Evolutionary conservation across 1,284 basidiomycete genomes (phyloP).

Genomic region (Irpex sp.): DNA sequence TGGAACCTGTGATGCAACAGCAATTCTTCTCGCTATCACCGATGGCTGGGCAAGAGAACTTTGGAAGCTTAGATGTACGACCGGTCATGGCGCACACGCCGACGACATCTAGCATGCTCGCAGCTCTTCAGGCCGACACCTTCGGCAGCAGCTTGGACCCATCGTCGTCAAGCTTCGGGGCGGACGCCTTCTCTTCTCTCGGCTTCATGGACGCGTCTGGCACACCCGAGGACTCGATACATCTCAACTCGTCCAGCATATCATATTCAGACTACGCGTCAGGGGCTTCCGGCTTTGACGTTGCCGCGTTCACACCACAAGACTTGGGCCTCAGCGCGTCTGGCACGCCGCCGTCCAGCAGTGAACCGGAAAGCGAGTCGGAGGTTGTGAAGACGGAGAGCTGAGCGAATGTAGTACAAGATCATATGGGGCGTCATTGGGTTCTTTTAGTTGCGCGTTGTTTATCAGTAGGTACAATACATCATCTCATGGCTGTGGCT

Average conservation of each 20-base stretch:
- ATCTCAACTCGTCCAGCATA: conserved; percentile 49
- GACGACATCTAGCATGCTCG: conserved; percentile 84
- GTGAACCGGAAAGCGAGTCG: conserved; percentile 50
- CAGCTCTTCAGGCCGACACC: conserved; percentile 72
- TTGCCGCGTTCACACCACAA: conserved; percentile 57
- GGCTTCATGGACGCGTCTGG: conserved; percentile 72
- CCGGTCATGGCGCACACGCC: conserved; percentile 69
- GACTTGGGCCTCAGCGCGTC: conserved; percentile 60
- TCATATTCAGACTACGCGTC: conserved; percentile 67
- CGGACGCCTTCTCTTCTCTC: conserved; percentile 65
- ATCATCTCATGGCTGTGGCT: conserved; percentile 1
- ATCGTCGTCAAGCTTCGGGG: conserved; percentile 51
- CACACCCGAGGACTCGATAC: conserved; percentile 46
- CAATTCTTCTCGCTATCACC: conserved; percentile 78
- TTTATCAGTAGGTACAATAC: not conserved
- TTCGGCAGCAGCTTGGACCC: conserved; percentile 66
- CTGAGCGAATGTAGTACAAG: conserved; percentile 12
- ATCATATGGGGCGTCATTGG: not conserved
- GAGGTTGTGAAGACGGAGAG: conserved; percentile 47
- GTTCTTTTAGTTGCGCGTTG: not conserved
- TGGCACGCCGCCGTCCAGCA: conserved; percentile 38
- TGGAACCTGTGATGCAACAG: conserved; percentile 85
- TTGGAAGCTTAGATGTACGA: conserved; percentile 56
- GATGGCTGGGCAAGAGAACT: conserved; percentile 77
- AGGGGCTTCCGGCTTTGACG: conserved; percentile 58